A percentile compares a stretch with the other conserved stretches of the same genome.
Evolutionary conservation across 2,329 filamentous ascomycete genomes (phyloP).

Genomic region (Aspergillus sp.): DNA sequence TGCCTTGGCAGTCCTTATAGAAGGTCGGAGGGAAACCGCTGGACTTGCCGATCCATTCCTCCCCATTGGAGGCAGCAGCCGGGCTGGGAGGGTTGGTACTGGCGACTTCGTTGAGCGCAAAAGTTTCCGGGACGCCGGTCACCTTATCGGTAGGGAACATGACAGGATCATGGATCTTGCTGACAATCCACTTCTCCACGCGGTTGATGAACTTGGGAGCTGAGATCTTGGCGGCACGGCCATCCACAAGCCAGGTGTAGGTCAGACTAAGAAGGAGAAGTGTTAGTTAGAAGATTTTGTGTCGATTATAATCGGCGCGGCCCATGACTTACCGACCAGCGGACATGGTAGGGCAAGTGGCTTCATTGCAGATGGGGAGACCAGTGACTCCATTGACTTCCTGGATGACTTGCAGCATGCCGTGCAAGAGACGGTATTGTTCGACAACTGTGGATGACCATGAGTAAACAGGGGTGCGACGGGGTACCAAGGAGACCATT

Average conservation of each 20-base stretch:
- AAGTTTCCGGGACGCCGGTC: slow-evolving; percentile 56
- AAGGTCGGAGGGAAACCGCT: slow-evolving; percentile 92
- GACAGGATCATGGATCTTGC: slow-evolving; percentile 85
- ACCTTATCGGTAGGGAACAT: slow-evolving; percentile 88
- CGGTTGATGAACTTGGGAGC: slow-evolving; percentile 92
- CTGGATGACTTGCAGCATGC: slow-evolving; percentile 84
- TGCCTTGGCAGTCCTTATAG: slow-evolving; percentile 83
- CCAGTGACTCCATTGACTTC: slow-evolving; percentile 76
- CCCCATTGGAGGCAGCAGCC: slow-evolving; percentile 59
- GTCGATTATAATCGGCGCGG: no score
- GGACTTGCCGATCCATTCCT: slow-evolving; percentile 83
- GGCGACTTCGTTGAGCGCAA: slow-evolving; percentile 53
- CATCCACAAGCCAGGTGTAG: slow-evolving; percentile 92
- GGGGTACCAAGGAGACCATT: not conserved
- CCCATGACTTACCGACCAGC: slow-evolving; percentile 73
- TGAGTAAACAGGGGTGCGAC: slow-evolving; percentile 1
- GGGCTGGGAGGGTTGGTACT: slow-evolving; percentile 49
- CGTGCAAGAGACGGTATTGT: slow-evolving; percentile 84
- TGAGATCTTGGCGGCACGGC: slow-evolving; percentile 85
- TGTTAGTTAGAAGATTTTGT: slow-evolving; percentile 11
- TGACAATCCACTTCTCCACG: slow-evolving; percentile 95
- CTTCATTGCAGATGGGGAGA: slow-evolving; percentile 75
- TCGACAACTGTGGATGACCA: slow-evolving; percentile 67
- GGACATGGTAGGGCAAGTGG: slow-evolving; percentile 86
- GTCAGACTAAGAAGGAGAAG: slow-evolving; percentile 63